Percentiles rank a stretch among this genome's conserved stretches.
Evolutionary conservation across 1,284 basidiomycete genomes (phyloP).

Genomic region (Sporisorium reilianum): DNA sequence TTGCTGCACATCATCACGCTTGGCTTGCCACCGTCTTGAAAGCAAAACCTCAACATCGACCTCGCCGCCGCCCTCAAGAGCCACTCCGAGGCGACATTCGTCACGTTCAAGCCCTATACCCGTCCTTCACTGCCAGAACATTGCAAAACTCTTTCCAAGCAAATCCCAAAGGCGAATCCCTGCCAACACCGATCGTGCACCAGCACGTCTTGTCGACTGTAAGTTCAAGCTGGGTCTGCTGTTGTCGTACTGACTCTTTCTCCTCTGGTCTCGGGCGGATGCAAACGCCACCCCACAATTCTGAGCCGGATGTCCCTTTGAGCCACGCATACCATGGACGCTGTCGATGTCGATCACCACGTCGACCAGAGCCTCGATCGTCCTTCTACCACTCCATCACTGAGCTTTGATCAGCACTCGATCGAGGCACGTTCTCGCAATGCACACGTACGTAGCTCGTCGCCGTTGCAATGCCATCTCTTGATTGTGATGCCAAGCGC

Average conservation of each 20-base stretch:
- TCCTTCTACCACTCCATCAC: background rate
- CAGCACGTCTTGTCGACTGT: background rate
- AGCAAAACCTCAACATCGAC: background rate
- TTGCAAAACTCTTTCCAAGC: background rate
- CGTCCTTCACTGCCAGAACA: constrained; percentile 3
- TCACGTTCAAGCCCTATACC: background rate
- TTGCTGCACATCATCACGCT: background rate
- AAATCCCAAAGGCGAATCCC: background rate
- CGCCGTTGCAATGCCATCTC: constrained; percentile 7
- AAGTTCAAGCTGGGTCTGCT: background rate
- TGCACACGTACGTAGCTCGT: background rate
- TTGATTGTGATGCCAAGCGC: background rate
- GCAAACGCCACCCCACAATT: background rate
- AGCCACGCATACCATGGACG: background rate
- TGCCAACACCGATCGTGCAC: background rate
- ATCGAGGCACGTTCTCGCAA: background rate
- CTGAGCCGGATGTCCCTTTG: background rate
- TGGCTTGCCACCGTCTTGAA: background rate
- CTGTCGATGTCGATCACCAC: background rate
- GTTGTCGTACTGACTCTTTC: background rate
- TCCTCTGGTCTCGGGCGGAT: background rate
- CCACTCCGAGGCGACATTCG: background rate
- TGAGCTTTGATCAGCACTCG: background rate
- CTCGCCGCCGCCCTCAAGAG: background rate
- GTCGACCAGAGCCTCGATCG: background rate